These are phyloP conservation scores for Cocos nucifera DNA, from an alignment of 176 grass and related monocot species.

Conservation along the genomic window DNA sequence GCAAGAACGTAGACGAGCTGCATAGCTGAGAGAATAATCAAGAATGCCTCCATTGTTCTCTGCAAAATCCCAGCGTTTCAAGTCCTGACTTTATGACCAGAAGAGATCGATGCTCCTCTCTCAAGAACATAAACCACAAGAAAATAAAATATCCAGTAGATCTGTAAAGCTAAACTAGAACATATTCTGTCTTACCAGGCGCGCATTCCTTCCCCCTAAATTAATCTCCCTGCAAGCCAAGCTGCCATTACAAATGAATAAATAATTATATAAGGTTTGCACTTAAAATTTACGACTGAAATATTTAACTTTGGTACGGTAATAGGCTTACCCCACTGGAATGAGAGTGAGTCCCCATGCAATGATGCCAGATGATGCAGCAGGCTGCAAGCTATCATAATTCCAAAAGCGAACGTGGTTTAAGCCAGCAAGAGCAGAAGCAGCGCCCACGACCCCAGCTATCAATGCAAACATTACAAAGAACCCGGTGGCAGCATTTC, in stretches of 20 bases:
- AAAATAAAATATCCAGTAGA: too few relatives aligned
- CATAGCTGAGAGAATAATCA: slow-evolving; percentile 62
- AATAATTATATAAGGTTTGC: not conserved
- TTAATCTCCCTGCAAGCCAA: slow-evolving; percentile 66
- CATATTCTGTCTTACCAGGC: slow-evolving; percentile 34
- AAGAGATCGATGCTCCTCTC: too few relatives aligned
- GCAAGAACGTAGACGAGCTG: slow-evolving; percentile 63
- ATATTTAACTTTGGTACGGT: not conserved
- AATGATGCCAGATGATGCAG: slow-evolving; percentile 30
- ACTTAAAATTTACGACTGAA: not conserved
- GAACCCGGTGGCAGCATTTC: slow-evolving; percentile 83
- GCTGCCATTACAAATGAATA: slow-evolving; percentile 16
- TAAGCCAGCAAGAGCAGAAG: slow-evolving; percentile 47
- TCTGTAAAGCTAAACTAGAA: too few relatives aligned
- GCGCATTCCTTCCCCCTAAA: slow-evolving; percentile 53
- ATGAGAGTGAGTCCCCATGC: slow-evolving; percentile 67
- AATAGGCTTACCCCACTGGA: slow-evolving; percentile 50
- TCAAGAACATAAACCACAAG: too few relatives aligned
- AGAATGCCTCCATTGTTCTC: slow-evolving; percentile 85
- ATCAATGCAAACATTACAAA: slow-evolving; percentile 75
- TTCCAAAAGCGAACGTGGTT: slow-evolving; percentile 65
- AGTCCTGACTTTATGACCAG: too few relatives aligned
- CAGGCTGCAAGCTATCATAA: slow-evolving; percentile 49
- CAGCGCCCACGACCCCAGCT: slow-evolving; percentile 48
- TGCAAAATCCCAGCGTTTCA: slow-evolving; percentile 5